Base-by-base conservation (phyloP, 345 rosid genomes). In the Eucalyptus sp. region DNA sequence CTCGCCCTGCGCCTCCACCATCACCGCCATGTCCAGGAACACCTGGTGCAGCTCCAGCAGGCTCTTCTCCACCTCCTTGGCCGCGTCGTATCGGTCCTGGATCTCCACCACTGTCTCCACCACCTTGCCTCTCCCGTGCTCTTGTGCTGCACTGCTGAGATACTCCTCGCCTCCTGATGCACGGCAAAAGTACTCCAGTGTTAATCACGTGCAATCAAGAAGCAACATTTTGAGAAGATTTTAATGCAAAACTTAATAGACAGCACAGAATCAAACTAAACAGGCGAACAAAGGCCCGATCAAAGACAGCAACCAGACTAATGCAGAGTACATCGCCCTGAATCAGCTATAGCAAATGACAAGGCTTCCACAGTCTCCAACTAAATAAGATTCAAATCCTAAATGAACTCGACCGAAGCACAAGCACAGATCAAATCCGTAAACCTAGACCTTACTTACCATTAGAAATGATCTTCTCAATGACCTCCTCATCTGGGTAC, bases 1-100 rank as follows among this genome's bases (percentile, higher is more conserved):
- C 92, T 97, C 99, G 6, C 98, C 99, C 86, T 98, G 99, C 0
- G 97, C 88, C 91, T 96, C 98, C 71, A 97, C 99, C 99, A 97
- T 96, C 64, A 98, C 98, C 1, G 99, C 97, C 99, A 96, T 98
- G 89, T 98, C 99, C 46, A 97, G 18, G 89, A 98, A 98, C 92
- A 97, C 95, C 71, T 97, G 99, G 86, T 98, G 99, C 90, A 98
- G 96, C 95, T 97, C 99, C 91, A 96, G 87, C 87, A 98, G 85
- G 89, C 97, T 98, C 95, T 93, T 97, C 96, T 98, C 99, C 25
- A 98, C 95, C 96, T 95, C 99, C 89, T 95, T 97, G 0, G 98
- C 99, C 1, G 98, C 94, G 3, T 96, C 99, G 15, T 95, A 93
- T 93, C 99, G 94, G 90, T 94, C 99, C 87, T 96, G 99, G 88